Evolutionary conservation across 257 asterid genomes (phyloP), one percentile per base, ranked within the genome.

Genomic region (Haberlea rhodopensis): DNA sequence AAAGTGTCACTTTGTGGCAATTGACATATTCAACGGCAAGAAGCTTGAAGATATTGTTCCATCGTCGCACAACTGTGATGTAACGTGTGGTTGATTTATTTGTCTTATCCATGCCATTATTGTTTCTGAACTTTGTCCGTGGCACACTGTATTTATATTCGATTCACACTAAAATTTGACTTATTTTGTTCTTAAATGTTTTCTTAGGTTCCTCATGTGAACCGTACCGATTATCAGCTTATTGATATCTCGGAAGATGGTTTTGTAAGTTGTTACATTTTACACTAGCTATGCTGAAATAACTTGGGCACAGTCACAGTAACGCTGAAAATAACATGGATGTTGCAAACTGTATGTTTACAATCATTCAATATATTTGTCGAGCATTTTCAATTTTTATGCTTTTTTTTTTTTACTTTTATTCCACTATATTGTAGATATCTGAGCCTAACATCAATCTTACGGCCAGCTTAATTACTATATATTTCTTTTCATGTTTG

Each of bases 191-290:
- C 23, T 55, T 25, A 20, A 55, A 20, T 27, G 37, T 51, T 56
- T 26, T 53, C 57, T 6, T 49, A 80, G 82, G 82, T 71, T 19
- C 85, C 85, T 4, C 85, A 80, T 76, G 85, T 80, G 8, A 80
- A 76, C 54, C 85, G 85, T 65, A 57, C 78, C 2, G 85, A 80
- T 57, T 76, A 76, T 57, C 85, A 80, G 80, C 67, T 80, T 63
- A 88, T 88, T 65, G 94, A 88, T 77, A 88, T 88, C 66, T 79
- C 88, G 43, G 95, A 88, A 72, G 96, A 88, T 84, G 95, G 95
- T 24, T 89, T 89, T 76, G 96, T 89, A 75, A 82, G 95, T 75
- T 40, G 5, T 5, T 63, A 27, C 25, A 18, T 34, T 69, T 60
- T 15, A 15, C 24, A 28, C 34, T 7, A 13, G 9, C n/a, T 5